These are phyloP conservation scores for Naegleria lovaniensis DNA, from an alignment of 208 protist species.

Conservation along the genomic window DNA sequence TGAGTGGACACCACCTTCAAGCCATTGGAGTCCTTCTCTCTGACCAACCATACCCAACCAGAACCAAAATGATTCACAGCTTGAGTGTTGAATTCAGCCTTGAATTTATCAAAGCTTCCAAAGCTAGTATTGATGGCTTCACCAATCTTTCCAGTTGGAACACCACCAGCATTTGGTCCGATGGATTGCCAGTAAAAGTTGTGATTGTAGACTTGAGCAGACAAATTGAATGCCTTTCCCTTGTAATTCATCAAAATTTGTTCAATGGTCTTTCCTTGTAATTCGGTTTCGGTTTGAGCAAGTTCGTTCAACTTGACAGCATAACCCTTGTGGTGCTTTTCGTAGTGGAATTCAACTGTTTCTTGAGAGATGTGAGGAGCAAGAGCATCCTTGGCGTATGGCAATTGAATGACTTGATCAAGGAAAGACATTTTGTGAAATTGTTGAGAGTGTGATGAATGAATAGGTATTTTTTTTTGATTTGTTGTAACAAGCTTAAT, in stretches of 20 bases:
- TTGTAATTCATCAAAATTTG: constrained; percentile 70
- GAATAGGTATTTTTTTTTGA: not conserved
- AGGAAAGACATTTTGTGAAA: not conserved
- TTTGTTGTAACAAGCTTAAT: not conserved
- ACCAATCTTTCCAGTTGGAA: constrained; percentile 55
- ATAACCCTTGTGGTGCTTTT: constrained; percentile 82
- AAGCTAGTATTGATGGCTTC: constrained; percentile 67
- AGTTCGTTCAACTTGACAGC: constrained; percentile 73
- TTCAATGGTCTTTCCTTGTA: constrained; percentile 62
- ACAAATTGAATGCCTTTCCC: constrained; percentile 76
- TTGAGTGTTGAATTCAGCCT: constrained; percentile 75
- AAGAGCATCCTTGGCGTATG: constrained; percentile 63
- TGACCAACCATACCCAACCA: constrained; percentile 86
- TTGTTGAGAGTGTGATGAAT: not conserved
- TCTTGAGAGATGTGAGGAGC: constrained; percentile 59
- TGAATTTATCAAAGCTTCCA: constrained; percentile 77
- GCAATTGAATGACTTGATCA: constrained; percentile 44
- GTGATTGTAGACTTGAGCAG: constrained; percentile 86
- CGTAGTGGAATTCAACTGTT: constrained; percentile 76
- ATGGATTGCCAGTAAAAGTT: constrained; percentile 82
- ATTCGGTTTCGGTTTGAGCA: constrained; percentile 50
- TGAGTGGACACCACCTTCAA: constrained; percentile 69
- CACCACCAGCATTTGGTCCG: constrained; percentile 55
- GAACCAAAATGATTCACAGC: constrained; percentile 80
- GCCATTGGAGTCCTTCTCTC: constrained; percentile 65